Percentiles rank a stretch among this genome's conserved stretches.
Evolutionary conservation across 2,329 filamentous ascomycete genomes (phyloP).

Genomic region (Penicillium sp.): DNA sequence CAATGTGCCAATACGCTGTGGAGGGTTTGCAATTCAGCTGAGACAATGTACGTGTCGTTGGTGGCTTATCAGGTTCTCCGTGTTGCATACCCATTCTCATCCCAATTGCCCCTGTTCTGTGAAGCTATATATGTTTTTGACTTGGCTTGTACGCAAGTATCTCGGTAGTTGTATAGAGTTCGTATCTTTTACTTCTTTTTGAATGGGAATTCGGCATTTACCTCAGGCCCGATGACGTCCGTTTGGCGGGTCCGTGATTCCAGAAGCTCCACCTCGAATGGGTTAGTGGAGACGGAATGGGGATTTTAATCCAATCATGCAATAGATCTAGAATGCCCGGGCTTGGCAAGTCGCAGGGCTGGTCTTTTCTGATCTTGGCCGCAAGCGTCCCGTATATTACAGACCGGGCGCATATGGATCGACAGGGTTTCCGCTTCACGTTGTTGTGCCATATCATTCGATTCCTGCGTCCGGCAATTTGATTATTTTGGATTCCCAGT

Average conservation of each 20-base stretch:
- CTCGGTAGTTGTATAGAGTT: background rate
- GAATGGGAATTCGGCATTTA: background rate
- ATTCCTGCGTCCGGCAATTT: background rate
- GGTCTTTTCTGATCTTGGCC: background rate
- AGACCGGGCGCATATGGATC: conserved; percentile 2
- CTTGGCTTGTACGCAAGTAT: background rate
- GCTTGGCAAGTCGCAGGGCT: conserved; percentile 4
- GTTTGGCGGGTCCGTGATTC: background rate
- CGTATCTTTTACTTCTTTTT: background rate
- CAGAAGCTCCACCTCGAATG: background rate
- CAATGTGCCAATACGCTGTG: background rate
- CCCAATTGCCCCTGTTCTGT: background rate
- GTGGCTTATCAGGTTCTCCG: background rate
- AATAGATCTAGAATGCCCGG: background rate
- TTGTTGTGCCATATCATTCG: background rate
- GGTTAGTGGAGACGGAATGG: background rate
- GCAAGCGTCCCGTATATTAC: background rate
- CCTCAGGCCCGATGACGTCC: background rate
- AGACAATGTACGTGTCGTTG: background rate
- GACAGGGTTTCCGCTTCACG: conserved; percentile 1
- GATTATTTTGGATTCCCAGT: background rate
- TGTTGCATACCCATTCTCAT: background rate
- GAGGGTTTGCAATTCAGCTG: conserved; percentile 1
- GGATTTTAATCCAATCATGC: background rate
- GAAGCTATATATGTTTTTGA: background rate